phyloP scores from a whole-genome alignment of 108 stramenopile genomes.

The Skeletonema marinoi region DNA sequence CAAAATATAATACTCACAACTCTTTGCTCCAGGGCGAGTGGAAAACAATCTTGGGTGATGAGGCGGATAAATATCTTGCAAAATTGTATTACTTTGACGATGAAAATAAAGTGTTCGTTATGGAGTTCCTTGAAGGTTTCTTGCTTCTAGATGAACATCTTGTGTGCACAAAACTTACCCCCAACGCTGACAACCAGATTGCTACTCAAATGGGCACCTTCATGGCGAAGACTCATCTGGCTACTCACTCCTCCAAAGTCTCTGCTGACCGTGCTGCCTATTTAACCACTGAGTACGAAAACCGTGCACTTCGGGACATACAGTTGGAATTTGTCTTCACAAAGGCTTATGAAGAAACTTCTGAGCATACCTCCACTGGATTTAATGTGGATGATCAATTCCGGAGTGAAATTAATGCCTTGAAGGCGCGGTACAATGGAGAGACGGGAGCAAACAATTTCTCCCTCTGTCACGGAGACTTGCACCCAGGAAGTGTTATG shows the following conservation, averaged over 20 bases:
- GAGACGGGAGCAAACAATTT: conserved; percentile 36
- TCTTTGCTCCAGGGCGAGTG: conserved; percentile 45
- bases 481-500: conserved; percentile 87
- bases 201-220: conserved; percentile 69
- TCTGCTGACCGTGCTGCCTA: conserved; percentile 47
- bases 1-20: too few species aligned
- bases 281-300: conserved; percentile 66
- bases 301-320: conserved; percentile 76
- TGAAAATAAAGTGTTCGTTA: conserved; percentile 74
- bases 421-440: conserved; percentile 73
- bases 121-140: conserved; percentile 81
- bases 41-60: conserved; percentile 52
- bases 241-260: conserved; percentile 66
- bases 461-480: conserved; percentile 78
- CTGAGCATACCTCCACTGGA: conserved; percentile 63
- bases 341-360: conserved; percentile 78
- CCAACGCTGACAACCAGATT: conserved; percentile 34
- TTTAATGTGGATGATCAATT: conserved; percentile 60
- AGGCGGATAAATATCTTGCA: conserved; percentile 59
- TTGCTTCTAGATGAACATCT: conserved; percentile 75
- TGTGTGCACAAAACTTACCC: conserved; percentile 42
- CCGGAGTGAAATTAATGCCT: conserved; percentile 57
- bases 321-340: conserved; percentile 84
- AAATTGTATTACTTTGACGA: conserved; percentile 75
- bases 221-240: conserved; percentile 75